Evolutionary conservation across 2,329 filamentous ascomycete genomes (phyloP).

Genomic region (Fusarium sublunatum): DNA sequence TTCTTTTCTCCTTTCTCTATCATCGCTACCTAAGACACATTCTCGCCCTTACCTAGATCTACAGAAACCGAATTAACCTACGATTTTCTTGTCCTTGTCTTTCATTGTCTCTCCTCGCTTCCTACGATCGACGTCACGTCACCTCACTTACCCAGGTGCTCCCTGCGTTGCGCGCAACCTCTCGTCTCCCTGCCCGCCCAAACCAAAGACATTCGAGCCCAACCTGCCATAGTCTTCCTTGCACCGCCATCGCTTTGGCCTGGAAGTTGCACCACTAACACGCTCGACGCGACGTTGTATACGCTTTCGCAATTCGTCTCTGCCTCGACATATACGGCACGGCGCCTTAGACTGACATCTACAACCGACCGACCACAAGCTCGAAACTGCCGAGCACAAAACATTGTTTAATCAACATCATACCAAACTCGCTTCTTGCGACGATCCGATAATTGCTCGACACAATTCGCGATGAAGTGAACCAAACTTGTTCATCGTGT

Average conservation of each 20-base stretch:
- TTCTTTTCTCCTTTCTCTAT: background rate
- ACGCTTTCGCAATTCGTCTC: slow-evolving; percentile 15
- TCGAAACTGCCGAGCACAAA: slow-evolving; percentile 11
- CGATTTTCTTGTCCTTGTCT: slow-evolving; percentile 1
- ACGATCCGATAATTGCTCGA: slow-evolving; percentile 14
- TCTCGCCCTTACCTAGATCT: slow-evolving; percentile 7
- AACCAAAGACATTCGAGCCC: slow-evolving; percentile 1
- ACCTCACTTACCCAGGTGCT: slow-evolving; percentile 13
- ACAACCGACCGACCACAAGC: slow-evolving; percentile 13
- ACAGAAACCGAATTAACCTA: slow-evolving; percentile 11
- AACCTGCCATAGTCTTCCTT: slow-evolving; percentile 7
- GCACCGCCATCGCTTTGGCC: background rate
- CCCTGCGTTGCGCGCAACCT: slow-evolving; percentile 11
- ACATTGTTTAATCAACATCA: slow-evolving; percentile 20
- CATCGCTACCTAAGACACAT: slow-evolving; percentile 7
- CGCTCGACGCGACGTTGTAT: slow-evolving; percentile 5
- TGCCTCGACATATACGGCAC: slow-evolving; percentile 4
- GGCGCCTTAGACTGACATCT: background rate
- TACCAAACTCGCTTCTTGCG: slow-evolving; percentile 29
- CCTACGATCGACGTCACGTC: slow-evolving; percentile 1
- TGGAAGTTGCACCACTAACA: background rate
- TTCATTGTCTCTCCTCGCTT: background rate
- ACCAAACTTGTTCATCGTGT: slow-evolving; percentile 25
- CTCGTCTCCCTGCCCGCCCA: slow-evolving; percentile 12
- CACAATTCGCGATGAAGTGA: slow-evolving; percentile 35